Evolutionary conservation across 2,329 filamentous ascomycete species (phyloP).

Genomic region (Xylariaceae sp.): DNA sequence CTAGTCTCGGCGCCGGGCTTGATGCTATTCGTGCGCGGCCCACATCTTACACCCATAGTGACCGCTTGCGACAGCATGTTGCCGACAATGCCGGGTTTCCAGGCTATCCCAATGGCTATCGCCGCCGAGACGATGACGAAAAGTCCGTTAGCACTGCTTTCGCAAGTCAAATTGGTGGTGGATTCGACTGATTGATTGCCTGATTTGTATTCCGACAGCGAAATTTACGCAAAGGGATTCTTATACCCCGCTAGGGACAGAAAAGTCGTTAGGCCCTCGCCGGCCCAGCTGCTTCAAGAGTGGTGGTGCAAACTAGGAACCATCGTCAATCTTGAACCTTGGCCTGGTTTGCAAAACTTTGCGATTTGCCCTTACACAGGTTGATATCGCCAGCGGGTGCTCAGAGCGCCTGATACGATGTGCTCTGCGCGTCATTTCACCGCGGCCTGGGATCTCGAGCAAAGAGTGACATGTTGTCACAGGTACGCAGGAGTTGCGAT

Average conservation of each 20-base stretch:
- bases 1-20: conserved; percentile 79
- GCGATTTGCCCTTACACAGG: not conserved
- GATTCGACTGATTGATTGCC: conserved; percentile 31
- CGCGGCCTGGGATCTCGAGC: too few relatives aligned
- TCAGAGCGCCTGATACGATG: too few relatives aligned
- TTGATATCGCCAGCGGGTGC: not conserved
- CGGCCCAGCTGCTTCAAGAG: not conserved
- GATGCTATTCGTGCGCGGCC: conserved; percentile 66
- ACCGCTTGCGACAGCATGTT: conserved; percentile 83
- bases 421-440: too few relatives aligned
- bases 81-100: conserved; percentile 79
- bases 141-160: conserved; percentile 96
- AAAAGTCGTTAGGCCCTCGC: not conserved
- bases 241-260: not conserved
- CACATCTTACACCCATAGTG: conserved; percentile 71
- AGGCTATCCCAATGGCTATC: conserved; percentile 65
- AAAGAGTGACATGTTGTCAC: too few relatives aligned
- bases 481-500: too few relatives aligned
- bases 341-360: not conserved
- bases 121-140: conserved; percentile 82
- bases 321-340: not conserved
- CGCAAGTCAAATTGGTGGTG: conserved; percentile 81
- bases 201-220: conserved; percentile 2
- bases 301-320: not conserved
- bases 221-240: conserved; percentile 9